Evolutionary conservation across 495 filamentous ascomycete species (phyloP).

Genomic region (Xeromyces bisporus): DNA sequence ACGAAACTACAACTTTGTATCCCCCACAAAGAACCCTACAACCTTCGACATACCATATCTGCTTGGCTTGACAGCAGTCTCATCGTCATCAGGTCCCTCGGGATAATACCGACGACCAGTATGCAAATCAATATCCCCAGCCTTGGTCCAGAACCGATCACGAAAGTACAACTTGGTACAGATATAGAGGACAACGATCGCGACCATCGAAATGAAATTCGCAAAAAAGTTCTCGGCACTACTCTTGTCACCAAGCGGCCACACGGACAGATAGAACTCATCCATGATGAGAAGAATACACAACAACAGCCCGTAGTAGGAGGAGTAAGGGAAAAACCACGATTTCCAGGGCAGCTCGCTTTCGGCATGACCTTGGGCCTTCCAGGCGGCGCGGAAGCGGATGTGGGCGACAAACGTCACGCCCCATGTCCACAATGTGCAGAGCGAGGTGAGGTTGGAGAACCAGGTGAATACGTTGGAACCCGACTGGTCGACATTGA

Average conservation of each 20-base stretch:
- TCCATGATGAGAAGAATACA: constrained; percentile 11
- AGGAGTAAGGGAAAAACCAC: constrained; percentile 15
- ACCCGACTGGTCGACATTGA: constrained; percentile 31
- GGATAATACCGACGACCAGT: constrained; percentile 7
- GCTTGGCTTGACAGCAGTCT: neutral
- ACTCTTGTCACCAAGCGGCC: constrained; percentile 7
- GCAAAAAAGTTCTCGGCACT: constrained; percentile 14
- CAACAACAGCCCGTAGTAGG: constrained; percentile 12
- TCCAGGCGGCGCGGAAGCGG: constrained; percentile 48
- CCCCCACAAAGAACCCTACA: no score
- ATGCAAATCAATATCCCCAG: constrained; percentile 14
- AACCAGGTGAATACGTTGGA: constrained; percentile 43
- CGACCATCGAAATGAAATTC: constrained; percentile 11
- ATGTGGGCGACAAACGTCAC: constrained; percentile 39
- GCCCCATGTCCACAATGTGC: constrained; percentile 40
- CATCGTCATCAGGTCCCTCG: constrained; percentile 5
- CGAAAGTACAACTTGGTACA: constrained; percentile 9
- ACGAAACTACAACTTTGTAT: no score
- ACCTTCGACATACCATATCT: neutral
- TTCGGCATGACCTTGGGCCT: constrained; percentile 37
- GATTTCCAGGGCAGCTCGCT: constrained; percentile 52
- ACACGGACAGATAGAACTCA: constrained; percentile 15
- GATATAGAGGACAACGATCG: constrained; percentile 11
- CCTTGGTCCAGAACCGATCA: constrained; percentile 17
- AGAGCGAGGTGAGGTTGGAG: constrained; percentile 34